Evolutionary conservation across 2,329 filamentous ascomycete species (phyloP).

Genomic region (Escovopsis sp.): DNA sequence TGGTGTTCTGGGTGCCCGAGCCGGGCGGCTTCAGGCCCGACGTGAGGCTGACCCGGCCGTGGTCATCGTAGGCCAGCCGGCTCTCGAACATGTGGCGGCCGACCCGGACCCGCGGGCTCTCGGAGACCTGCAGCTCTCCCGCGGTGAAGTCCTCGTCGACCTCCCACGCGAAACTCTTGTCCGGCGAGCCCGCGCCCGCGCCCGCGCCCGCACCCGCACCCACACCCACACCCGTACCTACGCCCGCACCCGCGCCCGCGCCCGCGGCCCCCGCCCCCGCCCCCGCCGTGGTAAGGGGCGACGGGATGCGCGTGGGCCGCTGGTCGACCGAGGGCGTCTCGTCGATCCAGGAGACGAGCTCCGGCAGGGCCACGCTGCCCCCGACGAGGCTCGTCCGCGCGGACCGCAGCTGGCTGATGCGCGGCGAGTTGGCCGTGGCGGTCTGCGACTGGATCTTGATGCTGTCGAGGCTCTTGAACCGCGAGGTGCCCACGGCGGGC

Average conservation of each 20-base stretch:
- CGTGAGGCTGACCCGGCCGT: constrained; percentile 15
- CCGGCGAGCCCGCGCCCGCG: constrained; percentile 21
- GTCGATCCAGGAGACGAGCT: constrained; percentile 25
- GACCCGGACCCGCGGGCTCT: constrained; percentile 37
- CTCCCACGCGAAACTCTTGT: constrained; percentile 41
- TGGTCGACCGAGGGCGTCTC: constrained; percentile 21
- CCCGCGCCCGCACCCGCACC: no score
- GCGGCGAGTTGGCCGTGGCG: neutral
- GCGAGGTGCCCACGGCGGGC: no score
- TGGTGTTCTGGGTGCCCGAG: constrained; percentile 24
- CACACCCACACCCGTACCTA: no score
- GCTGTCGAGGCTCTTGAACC: no score
- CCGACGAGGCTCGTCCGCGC: neutral
- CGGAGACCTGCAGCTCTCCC: constrained; percentile 38
- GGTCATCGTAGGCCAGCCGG: constrained; percentile 19
- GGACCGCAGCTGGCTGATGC: neutral
- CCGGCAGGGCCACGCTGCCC: constrained; percentile 16
- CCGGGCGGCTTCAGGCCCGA: constrained; percentile 14
- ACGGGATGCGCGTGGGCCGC: constrained; percentile 1
- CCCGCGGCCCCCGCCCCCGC: neutral
- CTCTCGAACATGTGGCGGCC: constrained; percentile 21
- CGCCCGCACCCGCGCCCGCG: neutral
- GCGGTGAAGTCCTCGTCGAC: constrained; percentile 44
- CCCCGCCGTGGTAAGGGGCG: neutral
- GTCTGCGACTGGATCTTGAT: no score